Conservation (phyloP, 176 grass and related monocot species). For the Pontederia crassipes region DNA sequence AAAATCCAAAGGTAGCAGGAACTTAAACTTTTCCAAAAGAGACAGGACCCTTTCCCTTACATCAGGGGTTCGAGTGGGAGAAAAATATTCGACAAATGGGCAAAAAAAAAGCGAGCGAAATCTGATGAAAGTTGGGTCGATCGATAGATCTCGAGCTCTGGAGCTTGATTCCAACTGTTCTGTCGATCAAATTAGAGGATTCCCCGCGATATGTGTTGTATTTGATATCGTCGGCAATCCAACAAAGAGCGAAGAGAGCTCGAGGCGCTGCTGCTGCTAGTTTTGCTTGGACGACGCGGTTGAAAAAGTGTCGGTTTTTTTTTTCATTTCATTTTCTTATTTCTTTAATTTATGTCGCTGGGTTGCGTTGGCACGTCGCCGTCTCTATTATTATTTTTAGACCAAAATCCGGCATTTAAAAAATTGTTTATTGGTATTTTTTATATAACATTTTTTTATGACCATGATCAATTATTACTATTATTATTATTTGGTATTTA, state of each 20-base stretch:
- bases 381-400: too few species aligned
- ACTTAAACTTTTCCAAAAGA: not conserved
- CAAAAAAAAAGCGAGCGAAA: not conserved
- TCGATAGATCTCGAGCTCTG: constrained; percentile 15
- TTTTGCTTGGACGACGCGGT: too few species aligned
- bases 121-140: constrained; percentile 22
- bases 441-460: too few species aligned
- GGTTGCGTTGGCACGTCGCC: too few species aligned
- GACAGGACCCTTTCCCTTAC: not conserved
- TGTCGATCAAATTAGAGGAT: not conserved
- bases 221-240: not conserved
- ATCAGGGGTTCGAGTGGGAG: not conserved
- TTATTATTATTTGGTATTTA: too few species aligned
- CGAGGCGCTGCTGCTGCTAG: not conserved
- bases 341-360: too few species aligned
- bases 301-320: too few species aligned
- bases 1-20: constrained; percentile 32
- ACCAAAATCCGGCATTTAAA: too few species aligned
- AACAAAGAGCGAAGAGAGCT: constrained; percentile 3
- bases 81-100: not conserved
- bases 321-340: too few species aligned
- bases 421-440: too few species aligned
- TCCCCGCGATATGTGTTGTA: not conserved
- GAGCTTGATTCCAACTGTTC: not conserved
- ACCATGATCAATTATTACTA: too few species aligned